Evolutionary conservation across 495 filamentous ascomycete species (phyloP).

Genomic region (Hypomontagnella submonticulosa): DNA sequence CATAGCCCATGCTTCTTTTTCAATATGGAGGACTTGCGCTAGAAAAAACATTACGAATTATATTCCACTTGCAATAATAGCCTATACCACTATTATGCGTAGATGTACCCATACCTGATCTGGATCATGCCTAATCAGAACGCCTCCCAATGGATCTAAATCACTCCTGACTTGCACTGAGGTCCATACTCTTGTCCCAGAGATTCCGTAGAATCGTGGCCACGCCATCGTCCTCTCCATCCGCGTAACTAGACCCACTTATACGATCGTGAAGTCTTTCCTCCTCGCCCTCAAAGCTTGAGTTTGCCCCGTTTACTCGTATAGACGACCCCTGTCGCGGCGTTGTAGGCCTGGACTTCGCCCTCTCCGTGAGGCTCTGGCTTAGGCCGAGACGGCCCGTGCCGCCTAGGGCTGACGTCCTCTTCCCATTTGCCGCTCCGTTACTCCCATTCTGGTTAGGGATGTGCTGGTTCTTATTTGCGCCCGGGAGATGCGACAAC

Average conservation of each 20-base stretch:
- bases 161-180: slow-evolving; percentile 62
- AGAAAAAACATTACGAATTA: slow-evolving; percentile 39
- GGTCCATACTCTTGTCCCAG: slow-evolving; percentile 66
- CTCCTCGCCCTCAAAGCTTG: slow-evolving; percentile 55
- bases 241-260: slow-evolving; percentile 56
- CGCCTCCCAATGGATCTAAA: slow-evolving; percentile 30
- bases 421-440: slow-evolving; percentile 40
- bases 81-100: slow-evolving; percentile 18
- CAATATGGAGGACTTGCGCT: not conserved
- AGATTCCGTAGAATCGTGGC: slow-evolving; percentile 60
- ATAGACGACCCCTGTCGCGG: slow-evolving; percentile 47
- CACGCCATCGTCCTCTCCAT: slow-evolving; percentile 57
- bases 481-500: slow-evolving; percentile 61
- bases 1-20: not conserved
- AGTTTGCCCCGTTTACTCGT: slow-evolving; percentile 46
- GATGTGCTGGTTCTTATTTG: slow-evolving; percentile 59
- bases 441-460: slow-evolving; percentile 48
- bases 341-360: slow-evolving; percentile 46
- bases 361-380: slow-evolving; percentile 50
- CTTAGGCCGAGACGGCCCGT: slow-evolving; percentile 52
- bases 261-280: slow-evolving; percentile 50
- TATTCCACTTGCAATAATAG: slow-evolving; percentile 18
- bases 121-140: slow-evolving; percentile 25
- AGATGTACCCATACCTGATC: slow-evolving; percentile 18
- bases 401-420: slow-evolving; percentile 38